Evolutionary conservation across 768 basidiomycete genomes (phyloP).

Genomic region (Lepiota venenata): DNA sequence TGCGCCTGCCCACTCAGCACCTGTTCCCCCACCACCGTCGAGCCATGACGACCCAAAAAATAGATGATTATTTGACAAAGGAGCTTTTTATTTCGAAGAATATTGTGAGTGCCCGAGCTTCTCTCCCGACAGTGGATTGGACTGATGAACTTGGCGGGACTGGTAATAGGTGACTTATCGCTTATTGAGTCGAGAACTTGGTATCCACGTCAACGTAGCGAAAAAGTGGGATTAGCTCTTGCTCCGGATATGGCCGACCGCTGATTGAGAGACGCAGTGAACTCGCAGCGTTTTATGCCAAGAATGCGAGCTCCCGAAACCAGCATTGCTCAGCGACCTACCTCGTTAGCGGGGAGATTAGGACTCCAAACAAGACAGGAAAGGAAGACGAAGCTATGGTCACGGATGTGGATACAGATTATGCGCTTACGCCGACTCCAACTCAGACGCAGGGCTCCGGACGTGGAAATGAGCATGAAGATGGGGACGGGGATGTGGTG

Average conservation of each 20-base stretch:
- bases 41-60: constrained; percentile 38
- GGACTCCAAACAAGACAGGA: constrained; percentile 1
- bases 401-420: constrained; percentile 32
- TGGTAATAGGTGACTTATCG: constrained; percentile 72
- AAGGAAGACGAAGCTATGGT: constrained; percentile 22
- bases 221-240: constrained; percentile 56
- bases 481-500: constrained; percentile 23
- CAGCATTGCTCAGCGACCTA: constrained; percentile 63
- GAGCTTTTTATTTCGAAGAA: constrained; percentile 49
- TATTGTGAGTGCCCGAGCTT: constrained; percentile 28
- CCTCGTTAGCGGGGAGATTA: constrained; percentile 57
- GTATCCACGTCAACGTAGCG: constrained; percentile 72
- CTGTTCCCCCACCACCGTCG: background rate
- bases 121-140: too few species aligned
- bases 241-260: background rate
- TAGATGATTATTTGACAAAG: constrained; percentile 48
- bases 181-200: constrained; percentile 66
- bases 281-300: constrained; percentile 54
- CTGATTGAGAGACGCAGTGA: constrained; percentile 39
- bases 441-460: background rate
- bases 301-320: constrained; percentile 33
- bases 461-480: constrained; percentile 24
- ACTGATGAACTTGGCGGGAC: too few species aligned
- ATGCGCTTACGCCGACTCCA: constrained; percentile 18
- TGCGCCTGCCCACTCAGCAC: background rate